Evolutionary conservation across 176 grass and related monocot genomes (phyloP).

Genomic region (Melocanna baccifera): DNA sequence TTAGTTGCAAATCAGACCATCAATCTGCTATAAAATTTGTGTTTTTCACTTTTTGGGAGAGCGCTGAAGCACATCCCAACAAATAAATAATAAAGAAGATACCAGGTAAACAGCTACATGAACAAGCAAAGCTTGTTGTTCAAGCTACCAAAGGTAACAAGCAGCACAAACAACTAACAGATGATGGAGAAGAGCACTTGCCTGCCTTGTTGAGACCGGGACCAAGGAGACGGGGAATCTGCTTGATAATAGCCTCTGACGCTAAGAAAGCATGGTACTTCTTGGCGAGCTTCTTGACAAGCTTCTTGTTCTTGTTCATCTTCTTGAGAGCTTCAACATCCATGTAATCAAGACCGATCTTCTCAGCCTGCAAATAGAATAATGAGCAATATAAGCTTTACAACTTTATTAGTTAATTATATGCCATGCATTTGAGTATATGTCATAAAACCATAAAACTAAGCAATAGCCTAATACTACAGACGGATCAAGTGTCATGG

Average conservation of each 20-base stretch:
- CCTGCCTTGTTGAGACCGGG: constrained; percentile 98
- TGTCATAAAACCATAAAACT: not conserved
- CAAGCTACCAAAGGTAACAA: not conserved
- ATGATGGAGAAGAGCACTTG: constrained; percentile 19
- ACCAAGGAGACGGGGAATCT: constrained; percentile 95
- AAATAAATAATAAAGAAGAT: not conserved
- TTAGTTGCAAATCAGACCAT: not conserved
- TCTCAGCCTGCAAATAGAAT: constrained; percentile 59
- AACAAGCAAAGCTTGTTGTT: not conserved
- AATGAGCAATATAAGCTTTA: not conserved
- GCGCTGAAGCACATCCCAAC: not conserved
- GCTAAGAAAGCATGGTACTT: constrained; percentile 96
- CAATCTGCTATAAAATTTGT: not conserved
- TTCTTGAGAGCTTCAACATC: constrained; percentile 89
- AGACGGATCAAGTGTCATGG: not conserved
- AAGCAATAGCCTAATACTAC: not conserved
- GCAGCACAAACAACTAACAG: not conserved
- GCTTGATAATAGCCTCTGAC: constrained; percentile 91
- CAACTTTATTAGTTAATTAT: not conserved
- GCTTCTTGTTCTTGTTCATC: constrained; percentile 99
- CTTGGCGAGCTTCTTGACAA: constrained; percentile 93
- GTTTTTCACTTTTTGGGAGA: not conserved
- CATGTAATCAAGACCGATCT: constrained; percentile 89
- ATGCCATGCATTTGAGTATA: not conserved
- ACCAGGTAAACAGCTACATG: not conserved